Base-by-base conservation (phyloP, 768 basidiomycete genomes). In the Podaxis sp. region DNA sequence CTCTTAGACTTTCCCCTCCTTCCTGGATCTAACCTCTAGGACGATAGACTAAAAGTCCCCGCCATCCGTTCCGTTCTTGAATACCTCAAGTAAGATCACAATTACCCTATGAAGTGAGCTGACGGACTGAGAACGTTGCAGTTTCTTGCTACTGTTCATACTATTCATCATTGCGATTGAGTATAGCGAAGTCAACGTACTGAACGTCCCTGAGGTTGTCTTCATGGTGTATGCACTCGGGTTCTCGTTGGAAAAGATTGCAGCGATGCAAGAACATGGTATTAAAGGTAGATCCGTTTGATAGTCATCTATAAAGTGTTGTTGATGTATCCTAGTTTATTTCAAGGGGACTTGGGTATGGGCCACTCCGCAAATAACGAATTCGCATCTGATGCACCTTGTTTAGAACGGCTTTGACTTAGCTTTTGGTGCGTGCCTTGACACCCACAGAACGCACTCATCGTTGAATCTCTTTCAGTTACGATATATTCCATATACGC, bases 191-290 rank as follows among this genome's bases (percentile, higher is more conserved):
- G 74, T 79, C 22, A 77, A 88, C 51, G 74, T 63, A 33, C 73
- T 98, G 66, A 95, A 94, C 70, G 61, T 68, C 1, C 72, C 85
- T 3, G 96, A 98, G 71, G 68, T 81, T 1, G 52, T 83, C 1
- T 98, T 98, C 73, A 94, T 97, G 86, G 67, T 87, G 3, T 91
- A 89, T 70, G 81, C 84, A 1, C 75, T 88, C 67, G 95, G 95
- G 0, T 98, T 97, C 73, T 85, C 92, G 0, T 80, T 98, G 19
- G 96, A 98, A 72, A 96, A 95, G 72, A 77, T 96, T 8, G 96
- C 96, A 22, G 90, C 94, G 3, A 94, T 96, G 88, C 93, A 97
- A 72, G 95, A 98, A 72, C 95, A 95, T 71, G 96, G 95, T 3
- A 87, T 98, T 53, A 87, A 84, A 84, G 93, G 95, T 91, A 49